Evolutionary conservation across 1,284 basidiomycete species (phyloP), one percentile per base, ranked within the genome.

Genomic region (Sporisorium graminicola): DNA sequence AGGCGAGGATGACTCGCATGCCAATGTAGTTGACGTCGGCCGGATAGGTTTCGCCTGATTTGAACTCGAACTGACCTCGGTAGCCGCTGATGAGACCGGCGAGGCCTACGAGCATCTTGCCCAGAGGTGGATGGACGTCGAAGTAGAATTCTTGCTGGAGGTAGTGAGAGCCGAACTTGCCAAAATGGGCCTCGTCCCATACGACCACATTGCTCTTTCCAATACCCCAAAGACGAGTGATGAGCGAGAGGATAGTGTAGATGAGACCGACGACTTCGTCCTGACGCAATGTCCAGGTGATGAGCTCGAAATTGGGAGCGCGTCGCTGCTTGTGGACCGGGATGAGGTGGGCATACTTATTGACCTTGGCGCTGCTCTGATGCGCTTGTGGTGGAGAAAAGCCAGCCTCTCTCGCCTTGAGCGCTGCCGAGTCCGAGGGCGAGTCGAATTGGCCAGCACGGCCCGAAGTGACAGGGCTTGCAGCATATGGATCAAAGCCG

Each of bases 21-120:
- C 94, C 92, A 35, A 94, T 92, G 86, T 93, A 98, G 0, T 95
- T 95, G 35, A 98, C 93, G 63, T 88, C 89, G 3, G 90, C 90
- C 0, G 95, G 94, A 86, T 99, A 99, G 50, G 87, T 87, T 67
- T 90, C 91, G 3, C 96, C 97, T 65, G 94, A 95, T 86, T 96
- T 94, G 89, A 98, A 99, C 69, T 98, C 96, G 82, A 94, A 99
- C 26, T 88, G 86, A 20, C 96, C 96, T 77, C 95, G 90, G 86
- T 98, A 99, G 51, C 97, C 96, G 5, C 94, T 90, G 70, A 99
- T 87, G 58, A 95, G 88, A 24, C 97, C 96, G 2, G 92, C 94
- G 20, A 99, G 89, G 6, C 94, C 96, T 59, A 99, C 96, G 62
- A 99, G 90, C 94, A 99, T 98, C 89, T 99, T 99, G 24, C 97